Evolutionary conservation across 2,329 filamentous ascomycete species (phyloP).

Genomic region (Aspergillus sp.): DNA sequence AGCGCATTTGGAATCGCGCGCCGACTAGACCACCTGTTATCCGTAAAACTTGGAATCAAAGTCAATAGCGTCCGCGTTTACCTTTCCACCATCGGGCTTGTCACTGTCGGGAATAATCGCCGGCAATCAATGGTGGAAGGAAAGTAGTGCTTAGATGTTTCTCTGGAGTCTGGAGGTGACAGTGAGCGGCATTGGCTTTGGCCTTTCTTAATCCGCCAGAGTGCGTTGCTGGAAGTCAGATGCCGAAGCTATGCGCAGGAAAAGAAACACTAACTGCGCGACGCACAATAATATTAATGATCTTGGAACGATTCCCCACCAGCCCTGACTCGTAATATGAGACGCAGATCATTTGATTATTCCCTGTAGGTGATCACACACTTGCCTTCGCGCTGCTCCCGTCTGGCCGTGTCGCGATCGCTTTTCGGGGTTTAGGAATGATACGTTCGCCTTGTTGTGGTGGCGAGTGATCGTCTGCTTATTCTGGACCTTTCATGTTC

Average conservation of each 20-base stretch:
- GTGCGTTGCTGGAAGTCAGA: not conserved
- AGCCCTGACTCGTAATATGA: conserved; percentile 9
- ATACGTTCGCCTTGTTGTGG: not conserved
- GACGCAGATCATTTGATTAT: conserved; percentile 12
- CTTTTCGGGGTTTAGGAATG: not conserved
- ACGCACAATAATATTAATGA: not conserved
- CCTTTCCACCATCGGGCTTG: not conserved
- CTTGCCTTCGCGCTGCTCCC: not conserved
- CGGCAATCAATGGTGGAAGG: not conserved
- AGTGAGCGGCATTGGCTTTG: no score
- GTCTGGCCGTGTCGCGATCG: not conserved
- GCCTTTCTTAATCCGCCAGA: not conserved
- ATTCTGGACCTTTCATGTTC: not conserved
- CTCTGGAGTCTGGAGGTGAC: no score
- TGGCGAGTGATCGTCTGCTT: not conserved
- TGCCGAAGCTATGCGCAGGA: not conserved
- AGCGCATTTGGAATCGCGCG: not conserved
- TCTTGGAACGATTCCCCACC: not conserved
- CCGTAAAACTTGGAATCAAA: not conserved
- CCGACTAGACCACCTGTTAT: not conserved
- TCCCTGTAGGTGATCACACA: conserved; percentile 6
- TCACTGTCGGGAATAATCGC: not conserved
- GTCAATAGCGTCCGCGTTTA: not conserved
- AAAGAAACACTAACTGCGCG: not conserved
- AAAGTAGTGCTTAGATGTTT: not conserved